These are phyloP conservation scores for Cyclocybe aegerita DNA, from an alignment of 768 basidiomycete species.

Conservation along the genomic window DNA sequence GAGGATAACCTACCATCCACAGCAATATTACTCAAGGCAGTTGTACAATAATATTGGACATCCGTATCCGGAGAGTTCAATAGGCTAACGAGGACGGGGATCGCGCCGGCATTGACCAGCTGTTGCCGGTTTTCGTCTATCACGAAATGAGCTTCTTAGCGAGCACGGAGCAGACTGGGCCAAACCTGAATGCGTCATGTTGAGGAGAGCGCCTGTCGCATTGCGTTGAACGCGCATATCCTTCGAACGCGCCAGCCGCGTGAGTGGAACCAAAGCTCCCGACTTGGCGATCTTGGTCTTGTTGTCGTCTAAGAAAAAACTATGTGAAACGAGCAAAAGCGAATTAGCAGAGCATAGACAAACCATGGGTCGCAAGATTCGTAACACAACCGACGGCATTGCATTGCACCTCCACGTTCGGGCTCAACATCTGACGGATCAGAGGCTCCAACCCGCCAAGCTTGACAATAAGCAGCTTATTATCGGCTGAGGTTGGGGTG, in stretches of 20 bases:
- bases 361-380: constrained; percentile 97
- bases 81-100: constrained; percentile 93
- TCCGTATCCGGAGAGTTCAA: constrained; percentile 98
- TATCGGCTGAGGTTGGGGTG: constrained; percentile 68
- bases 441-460: constrained; percentile 96
- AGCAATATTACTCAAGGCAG: constrained; percentile 96
- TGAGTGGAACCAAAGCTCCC: constrained; percentile 96
- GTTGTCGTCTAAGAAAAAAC: constrained; percentile 77
- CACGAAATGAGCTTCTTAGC: constrained; percentile 1
- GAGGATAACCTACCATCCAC: constrained; percentile 69
- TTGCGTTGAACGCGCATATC: constrained; percentile 99
- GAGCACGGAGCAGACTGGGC: constrained; percentile 6
- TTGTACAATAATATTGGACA: constrained; percentile 99
- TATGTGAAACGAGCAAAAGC: not conserved
- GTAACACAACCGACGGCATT: constrained; percentile 99
- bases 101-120: constrained; percentile 96
- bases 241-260: constrained; percentile 93
- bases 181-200: constrained; percentile 98
- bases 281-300: constrained; percentile 99
- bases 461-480: constrained; percentile 98
- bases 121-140: constrained; percentile 98
- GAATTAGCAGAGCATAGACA: constrained; percentile 19
- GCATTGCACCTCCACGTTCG: constrained; percentile 99
- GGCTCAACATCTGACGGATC: constrained; percentile 98
- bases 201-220: constrained; percentile 94